Conservation (phyloP, 225 moss, liverwort and hornwort genomes). For the Asterella californica region DNA sequence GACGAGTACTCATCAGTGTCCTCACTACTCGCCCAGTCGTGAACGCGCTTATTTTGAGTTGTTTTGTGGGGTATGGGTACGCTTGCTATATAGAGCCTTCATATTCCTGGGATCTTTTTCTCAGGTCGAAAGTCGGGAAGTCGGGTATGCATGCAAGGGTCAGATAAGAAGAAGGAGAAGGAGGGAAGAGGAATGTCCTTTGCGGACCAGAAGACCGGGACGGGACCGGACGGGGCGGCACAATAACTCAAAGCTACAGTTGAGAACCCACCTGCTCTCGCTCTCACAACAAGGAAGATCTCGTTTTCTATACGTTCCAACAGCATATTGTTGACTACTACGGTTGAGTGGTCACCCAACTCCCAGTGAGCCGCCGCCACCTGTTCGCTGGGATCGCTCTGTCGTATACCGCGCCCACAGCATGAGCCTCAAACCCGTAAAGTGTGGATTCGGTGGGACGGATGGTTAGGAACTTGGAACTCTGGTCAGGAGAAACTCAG, state of each 20-base stretch:
- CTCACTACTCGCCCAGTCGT: neutral
- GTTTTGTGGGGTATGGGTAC: neutral
- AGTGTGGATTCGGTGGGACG: no score
- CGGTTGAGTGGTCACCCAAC: neutral
- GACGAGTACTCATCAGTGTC: neutral
- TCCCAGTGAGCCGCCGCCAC: neutral
- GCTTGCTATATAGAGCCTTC: neutral
- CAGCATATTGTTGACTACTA: conserved; percentile 2
- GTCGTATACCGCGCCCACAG: no score
- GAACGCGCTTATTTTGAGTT: neutral
- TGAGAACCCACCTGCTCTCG: neutral
- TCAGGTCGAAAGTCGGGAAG: neutral
- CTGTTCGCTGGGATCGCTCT: neutral
- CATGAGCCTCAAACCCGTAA: no score
- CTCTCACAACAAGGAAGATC: neutral
- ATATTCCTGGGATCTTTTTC: neutral
- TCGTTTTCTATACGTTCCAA: neutral
- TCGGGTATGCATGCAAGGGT: neutral
- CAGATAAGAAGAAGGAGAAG: neutral
- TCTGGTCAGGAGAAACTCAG: no score
- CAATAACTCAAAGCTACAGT: neutral
- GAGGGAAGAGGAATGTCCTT: neutral
- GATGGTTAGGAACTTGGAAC: no score
- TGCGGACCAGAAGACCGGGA: neutral
- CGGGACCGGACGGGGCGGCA: neutral